A percentile compares a stretch with the other conserved stretches of the same genome.
These are phyloP conservation scores for Trichophyton benhamiae DNA, from an alignment of 2,329 filamentous ascomycete genomes.

Conservation along the genomic window DNA sequence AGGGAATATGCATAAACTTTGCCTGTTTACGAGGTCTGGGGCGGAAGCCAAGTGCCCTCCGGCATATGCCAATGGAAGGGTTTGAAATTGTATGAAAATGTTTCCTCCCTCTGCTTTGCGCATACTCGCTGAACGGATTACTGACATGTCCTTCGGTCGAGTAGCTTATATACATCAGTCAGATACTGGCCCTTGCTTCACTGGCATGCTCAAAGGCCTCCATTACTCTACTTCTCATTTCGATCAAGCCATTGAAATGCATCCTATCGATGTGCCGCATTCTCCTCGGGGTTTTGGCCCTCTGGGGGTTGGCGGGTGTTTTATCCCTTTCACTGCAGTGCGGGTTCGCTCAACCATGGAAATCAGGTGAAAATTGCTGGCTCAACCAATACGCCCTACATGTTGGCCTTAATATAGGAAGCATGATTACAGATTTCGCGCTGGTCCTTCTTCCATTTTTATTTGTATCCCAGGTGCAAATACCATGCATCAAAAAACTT, in stretches of 20 bases:
- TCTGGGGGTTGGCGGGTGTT: constrained; percentile 15
- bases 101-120: neutral
- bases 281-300: constrained; percentile 11
- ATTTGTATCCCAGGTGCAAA: constrained; percentile 17
- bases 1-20: constrained; percentile 15
- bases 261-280: constrained; percentile 14
- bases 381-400: constrained; percentile 17
- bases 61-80: constrained; percentile 11
- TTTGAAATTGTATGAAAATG: constrained; percentile 14
- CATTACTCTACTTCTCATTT: constrained; percentile 17
- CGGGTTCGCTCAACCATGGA: constrained; percentile 15
- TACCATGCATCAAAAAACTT: constrained; percentile 12
- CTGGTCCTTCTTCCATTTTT: constrained; percentile 15
- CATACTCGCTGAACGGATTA: neutral
- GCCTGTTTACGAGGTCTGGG: constrained; percentile 16
- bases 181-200: constrained; percentile 15
- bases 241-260: constrained; percentile 16
- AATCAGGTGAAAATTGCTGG: constrained; percentile 13
- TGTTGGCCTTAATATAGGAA: constrained; percentile 12
- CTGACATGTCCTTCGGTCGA: neutral
- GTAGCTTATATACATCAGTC: constrained; percentile 17
- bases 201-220: constrained; percentile 17
- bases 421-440: constrained; percentile 16
- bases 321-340: constrained; percentile 17
- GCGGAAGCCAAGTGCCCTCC: constrained; percentile 10